Evolutionary conservation across 2,329 filamentous ascomycete species (phyloP).

Genomic region (Cladosporium sp.): DNA sequence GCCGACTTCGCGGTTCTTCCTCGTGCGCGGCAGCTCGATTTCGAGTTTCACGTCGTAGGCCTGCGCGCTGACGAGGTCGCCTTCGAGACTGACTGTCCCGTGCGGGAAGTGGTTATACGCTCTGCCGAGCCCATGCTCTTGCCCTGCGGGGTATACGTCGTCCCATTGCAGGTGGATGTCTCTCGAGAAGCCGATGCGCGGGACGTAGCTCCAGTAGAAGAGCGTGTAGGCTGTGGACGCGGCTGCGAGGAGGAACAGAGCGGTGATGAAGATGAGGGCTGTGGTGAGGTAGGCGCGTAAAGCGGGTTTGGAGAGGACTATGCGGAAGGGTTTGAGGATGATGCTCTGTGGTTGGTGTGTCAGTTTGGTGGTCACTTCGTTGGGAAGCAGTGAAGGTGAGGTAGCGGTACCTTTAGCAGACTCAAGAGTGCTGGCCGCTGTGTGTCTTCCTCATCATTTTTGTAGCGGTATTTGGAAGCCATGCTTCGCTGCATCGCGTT

Average conservation of each 20-base stretch:
- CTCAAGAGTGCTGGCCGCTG: not conserved
- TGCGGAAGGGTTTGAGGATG: conserved; percentile 55
- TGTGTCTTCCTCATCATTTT: not conserved
- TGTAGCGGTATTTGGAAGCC: conserved; percentile 21
- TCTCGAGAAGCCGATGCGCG: conserved; percentile 63
- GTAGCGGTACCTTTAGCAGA: conserved; percentile 19
- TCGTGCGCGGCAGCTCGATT: conserved; percentile 76
- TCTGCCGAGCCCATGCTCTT: not conserved
- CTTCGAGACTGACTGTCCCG: conserved; percentile 51
- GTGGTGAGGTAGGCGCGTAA: conserved; percentile 65
- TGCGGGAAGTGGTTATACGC: conserved; percentile 45
- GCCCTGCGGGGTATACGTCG: conserved; percentile 39
- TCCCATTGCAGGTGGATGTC: conserved; percentile 68
- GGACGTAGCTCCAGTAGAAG: conserved; percentile 71
- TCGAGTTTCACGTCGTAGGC: conserved; percentile 81
- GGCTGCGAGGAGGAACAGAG: conserved; percentile 57
- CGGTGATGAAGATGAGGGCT: conserved; percentile 55
- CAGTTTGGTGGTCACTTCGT: not conserved
- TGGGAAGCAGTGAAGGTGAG: not conserved
- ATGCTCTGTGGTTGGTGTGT: conserved; percentile 48
- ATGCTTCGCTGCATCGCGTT: conserved; percentile 20
- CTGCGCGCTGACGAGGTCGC: conserved; percentile 67
- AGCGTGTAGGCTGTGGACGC: conserved; percentile 64
- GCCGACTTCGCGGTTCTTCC: conserved; percentile 71
- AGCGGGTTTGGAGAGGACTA: conserved; percentile 63